Evolutionary conservation across 1,284 basidiomycete species (phyloP).

Genomic region (Caloboletus inedulis): DNA sequence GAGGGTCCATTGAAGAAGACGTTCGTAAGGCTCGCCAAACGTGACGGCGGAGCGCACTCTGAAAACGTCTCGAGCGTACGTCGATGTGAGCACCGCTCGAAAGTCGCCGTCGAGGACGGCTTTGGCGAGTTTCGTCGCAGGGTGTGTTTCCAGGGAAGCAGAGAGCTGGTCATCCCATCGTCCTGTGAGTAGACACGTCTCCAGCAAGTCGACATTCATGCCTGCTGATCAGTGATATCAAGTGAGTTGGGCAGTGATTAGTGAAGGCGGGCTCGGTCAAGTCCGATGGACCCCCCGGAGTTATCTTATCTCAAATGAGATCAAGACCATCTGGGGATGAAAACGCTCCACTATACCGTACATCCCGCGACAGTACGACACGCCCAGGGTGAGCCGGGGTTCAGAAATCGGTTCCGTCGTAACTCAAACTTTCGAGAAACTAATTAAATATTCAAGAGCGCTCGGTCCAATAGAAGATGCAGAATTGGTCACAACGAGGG

Average conservation of each 20-base stretch:
- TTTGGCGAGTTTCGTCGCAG: constrained; percentile 37
- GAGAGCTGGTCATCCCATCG: constrained; percentile 41
- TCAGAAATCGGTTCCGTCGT: not conserved
- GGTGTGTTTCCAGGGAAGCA: constrained; percentile 11
- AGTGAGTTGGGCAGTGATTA: not conserved
- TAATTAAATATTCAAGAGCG: not conserved
- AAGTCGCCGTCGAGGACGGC: constrained; percentile 47
- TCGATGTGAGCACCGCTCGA: constrained; percentile 49
- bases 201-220: constrained; percentile 37
- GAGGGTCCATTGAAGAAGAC: constrained; percentile 35
- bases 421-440: not conserved
- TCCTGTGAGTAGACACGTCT: constrained; percentile 52
- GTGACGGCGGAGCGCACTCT: constrained; percentile 18
- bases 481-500: not conserved
- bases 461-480: too few species aligned
- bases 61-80: constrained; percentile 47
- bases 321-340: not conserved
- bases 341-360: too few species aligned
- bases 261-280: constrained; percentile 4
- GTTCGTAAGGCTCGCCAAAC: constrained; percentile 22
- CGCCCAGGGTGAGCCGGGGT: not conserved
- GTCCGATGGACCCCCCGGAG: not conserved
- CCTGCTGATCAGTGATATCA: constrained; percentile 2
- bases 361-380: constrained; percentile 4
- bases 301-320: constrained; percentile 16